Evolutionary conservation across 768 basidiomycete species (phyloP), one percentile per base, ranked within the genome.

Genomic region (Tremella fuciformis): DNA sequence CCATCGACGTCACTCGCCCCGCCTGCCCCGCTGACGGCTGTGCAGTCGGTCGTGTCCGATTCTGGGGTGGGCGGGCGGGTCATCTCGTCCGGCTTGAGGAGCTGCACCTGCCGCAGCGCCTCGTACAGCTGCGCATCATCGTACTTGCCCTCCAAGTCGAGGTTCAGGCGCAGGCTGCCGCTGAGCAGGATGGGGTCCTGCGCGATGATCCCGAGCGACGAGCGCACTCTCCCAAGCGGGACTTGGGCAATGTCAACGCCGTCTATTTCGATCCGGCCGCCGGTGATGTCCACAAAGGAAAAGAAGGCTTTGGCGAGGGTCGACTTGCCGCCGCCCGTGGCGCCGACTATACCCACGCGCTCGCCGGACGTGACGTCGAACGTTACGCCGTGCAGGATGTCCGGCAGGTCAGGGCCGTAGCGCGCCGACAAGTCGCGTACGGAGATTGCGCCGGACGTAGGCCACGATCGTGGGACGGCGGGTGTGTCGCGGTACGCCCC

Each of bases 301-400:
- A 76, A 76, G 47, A 76, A 71, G 3, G 70, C 63, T 42, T 72
- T 66, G 8, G 70, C 72, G 11, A 76, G 55, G 1, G 74, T 76
- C 16, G 66, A 69, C 50, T 75, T 75, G 2, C 74, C 74, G 4
- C 71, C 70, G 8, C 74, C 73, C 13, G 69, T 71, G 1, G 66
- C 61, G 15, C 74, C 74, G 15, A 73, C 72, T 24, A 76, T 69
- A 2, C 74, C 74, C 6, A 76, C 67, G 7, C 68, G 44, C 51
- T 73, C 55, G 3, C 69, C 65, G 0, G 68, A 68, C 8, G 53
- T 44, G 3, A 71, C 57, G 8, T 51, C 26, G 50, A 76, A 76
- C 0, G 62, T 53, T 13, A 76, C 64, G 40, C 67, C 60, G 47
- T 71, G 70, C 9, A 76, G 58, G 34, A 76, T 73, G 16, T 71